Evolutionary conservation across 352 stramenopile species (phyloP).

Genomic region (Nothophytophthora sp.): DNA sequence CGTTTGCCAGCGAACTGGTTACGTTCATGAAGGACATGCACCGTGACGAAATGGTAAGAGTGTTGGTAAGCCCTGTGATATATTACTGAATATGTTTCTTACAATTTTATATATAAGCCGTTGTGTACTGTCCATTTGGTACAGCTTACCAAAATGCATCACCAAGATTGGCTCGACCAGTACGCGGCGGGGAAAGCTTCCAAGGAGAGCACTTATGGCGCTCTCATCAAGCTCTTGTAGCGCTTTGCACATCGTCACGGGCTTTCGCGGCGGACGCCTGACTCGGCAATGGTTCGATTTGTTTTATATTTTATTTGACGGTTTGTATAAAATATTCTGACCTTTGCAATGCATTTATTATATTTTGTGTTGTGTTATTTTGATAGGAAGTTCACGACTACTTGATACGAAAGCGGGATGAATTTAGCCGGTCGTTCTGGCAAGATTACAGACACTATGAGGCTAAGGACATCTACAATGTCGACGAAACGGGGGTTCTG

Average conservation of each 20-base stretch:
- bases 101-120: too few species aligned
- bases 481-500: constrained; percentile 1
- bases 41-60: not conserved
- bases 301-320: too few species aligned
- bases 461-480: constrained; percentile 1
- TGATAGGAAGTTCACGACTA: not conserved
- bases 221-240: not conserved
- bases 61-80: not conserved
- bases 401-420: not conserved
- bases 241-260: not conserved
- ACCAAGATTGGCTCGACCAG: not conserved
- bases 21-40: constrained; percentile 3
- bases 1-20: not conserved
- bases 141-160: not conserved
- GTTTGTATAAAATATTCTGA: too few species aligned
- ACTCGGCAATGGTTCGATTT: not conserved
- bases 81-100: constrained; percentile 1
- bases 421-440: not conserved
- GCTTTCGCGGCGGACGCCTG: not conserved
- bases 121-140: not conserved
- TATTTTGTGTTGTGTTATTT: not conserved
- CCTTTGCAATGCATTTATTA: not conserved
- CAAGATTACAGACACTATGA: not conserved
- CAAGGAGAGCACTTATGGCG: not conserved
- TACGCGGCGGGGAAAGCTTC: not conserved